Evolutionary conservation across 2,329 filamentous ascomycete genomes (phyloP).

Genomic region (Neofusicoccum sp.): DNA sequence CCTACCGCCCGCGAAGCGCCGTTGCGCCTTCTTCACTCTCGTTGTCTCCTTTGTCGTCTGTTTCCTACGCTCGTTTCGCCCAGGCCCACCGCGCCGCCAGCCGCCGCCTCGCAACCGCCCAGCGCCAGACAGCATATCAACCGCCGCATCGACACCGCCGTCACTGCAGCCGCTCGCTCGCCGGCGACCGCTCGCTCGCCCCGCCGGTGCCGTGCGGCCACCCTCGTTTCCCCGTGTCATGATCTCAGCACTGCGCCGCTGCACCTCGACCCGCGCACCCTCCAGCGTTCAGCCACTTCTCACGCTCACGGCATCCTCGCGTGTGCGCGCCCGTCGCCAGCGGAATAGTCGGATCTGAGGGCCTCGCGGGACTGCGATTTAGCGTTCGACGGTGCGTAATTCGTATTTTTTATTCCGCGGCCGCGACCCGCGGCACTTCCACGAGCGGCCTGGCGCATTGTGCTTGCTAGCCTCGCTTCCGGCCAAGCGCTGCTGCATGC

Average conservation of each 20-base stretch:
- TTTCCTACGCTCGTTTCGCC: conserved; percentile 16
- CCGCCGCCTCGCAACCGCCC: neutral
- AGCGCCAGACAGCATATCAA: conserved; percentile 1
- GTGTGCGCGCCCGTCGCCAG: neutral
- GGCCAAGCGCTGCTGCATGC: conserved; percentile 20
- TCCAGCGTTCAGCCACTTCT: neutral
- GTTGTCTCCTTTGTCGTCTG: conserved; percentile 7
- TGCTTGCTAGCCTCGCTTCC: conserved; percentile 17
- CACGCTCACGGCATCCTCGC: neutral
- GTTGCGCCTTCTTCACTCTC: conserved; percentile 13
- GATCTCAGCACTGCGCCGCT: conserved; percentile 16
- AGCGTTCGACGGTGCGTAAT: conserved; percentile 17
- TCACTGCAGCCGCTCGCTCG: conserved; percentile 20
- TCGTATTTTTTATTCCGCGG: conserved; percentile 20
- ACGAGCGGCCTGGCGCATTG: conserved; percentile 15
- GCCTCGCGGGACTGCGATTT: neutral
- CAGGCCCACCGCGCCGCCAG: neutral
- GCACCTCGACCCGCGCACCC: conserved; percentile 5
- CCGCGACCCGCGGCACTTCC: conserved; percentile 2
- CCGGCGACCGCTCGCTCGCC: conserved; percentile 4
- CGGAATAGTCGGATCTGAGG: conserved; percentile 10
- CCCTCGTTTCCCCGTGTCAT: conserved; percentile 13
- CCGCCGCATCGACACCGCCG: conserved; percentile 4
- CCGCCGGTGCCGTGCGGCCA: neutral
- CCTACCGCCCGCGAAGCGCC: conserved; percentile 6